These are phyloP conservation scores for Darksidea phi DNA, from an alignment of 495 filamentous ascomycete species.

Conservation along the genomic window DNA sequence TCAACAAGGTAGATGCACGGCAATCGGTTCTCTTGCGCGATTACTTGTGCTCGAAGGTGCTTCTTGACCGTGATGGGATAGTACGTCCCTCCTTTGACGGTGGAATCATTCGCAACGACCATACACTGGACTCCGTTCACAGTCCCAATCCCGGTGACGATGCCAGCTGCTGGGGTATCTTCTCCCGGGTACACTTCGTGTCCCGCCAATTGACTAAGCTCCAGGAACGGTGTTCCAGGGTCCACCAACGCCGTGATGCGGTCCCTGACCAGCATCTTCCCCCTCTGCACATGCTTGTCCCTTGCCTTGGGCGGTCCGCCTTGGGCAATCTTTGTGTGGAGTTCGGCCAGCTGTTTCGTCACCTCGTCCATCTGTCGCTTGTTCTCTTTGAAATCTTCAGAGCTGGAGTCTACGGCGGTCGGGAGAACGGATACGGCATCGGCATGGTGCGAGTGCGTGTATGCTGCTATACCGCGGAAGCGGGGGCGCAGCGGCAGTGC, in stretches of 20 bases:
- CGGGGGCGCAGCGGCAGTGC: constrained; percentile 1
- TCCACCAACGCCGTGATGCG: constrained; percentile 86
- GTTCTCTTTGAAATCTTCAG: constrained; percentile 80
- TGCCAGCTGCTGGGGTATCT: constrained; percentile 82
- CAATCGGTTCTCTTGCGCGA: constrained; percentile 82
- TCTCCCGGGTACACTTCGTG: constrained; percentile 84
- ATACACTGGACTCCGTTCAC: constrained; percentile 90
- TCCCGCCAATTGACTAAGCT: constrained; percentile 83
- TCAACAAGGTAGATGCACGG: constrained; percentile 96
- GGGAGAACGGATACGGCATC: constrained; percentile 74
- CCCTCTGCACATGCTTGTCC: constrained; percentile 81
- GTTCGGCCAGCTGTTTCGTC: constrained; percentile 59
- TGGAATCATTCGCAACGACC: constrained; percentile 96
- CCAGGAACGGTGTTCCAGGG: constrained; percentile 84
- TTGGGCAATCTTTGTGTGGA: constrained; percentile 68
- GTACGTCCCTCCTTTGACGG: constrained; percentile 98
- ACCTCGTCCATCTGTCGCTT: constrained; percentile 72
- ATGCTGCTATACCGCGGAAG: constrained; percentile 43
- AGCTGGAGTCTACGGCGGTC: constrained; percentile 71
- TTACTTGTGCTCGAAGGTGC: constrained; percentile 87
- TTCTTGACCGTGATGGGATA: constrained; percentile 98
- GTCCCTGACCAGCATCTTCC: constrained; percentile 94
- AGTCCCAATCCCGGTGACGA: constrained; percentile 89
- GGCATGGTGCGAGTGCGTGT: constrained; percentile 50
- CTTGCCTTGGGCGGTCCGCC: constrained; percentile 82